Evolutionary conservation across 768 basidiomycete species (phyloP).

Genomic region (Hebeloma cylindrosporum): DNA sequence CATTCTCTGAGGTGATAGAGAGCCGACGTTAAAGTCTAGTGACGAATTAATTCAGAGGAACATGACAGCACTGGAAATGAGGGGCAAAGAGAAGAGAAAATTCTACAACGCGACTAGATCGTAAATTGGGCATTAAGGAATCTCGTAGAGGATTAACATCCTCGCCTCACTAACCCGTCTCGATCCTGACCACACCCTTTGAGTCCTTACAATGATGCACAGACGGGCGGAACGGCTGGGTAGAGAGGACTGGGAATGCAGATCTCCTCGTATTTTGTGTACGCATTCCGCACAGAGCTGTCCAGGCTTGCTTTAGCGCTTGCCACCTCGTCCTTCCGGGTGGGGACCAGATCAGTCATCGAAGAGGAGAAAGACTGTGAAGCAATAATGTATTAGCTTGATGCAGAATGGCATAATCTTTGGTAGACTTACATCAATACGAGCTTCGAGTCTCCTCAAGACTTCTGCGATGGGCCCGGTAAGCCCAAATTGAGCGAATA

Average conservation of each 20-base stretch:
- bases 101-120: too few species aligned
- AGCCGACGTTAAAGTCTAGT: too few species aligned
- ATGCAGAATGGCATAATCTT: neutral
- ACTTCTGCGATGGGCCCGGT: conserved; percentile 11
- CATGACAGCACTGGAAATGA: too few species aligned
- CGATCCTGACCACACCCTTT: too few species aligned
- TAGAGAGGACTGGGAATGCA: conserved; percentile 3
- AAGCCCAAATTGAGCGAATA: conserved; percentile 12
- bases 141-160: too few species aligned
- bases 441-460: conserved; percentile 5
- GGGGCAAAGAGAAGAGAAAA: too few species aligned
- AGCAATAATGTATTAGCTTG: neutral
- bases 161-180: too few species aligned
- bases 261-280: neutral
- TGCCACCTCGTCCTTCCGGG: neutral
- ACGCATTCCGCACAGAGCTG: neutral
- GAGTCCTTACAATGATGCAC: too few species aligned
- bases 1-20: too few species aligned
- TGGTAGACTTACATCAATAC: conserved; percentile 3
- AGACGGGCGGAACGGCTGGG: neutral
- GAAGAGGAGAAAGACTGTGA: neutral
- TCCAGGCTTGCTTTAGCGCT: neutral
- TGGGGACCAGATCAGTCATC: conserved; percentile 2
- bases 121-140: too few species aligned
- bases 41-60: too few species aligned